Evolutionary conservation across 169 alveolate species (phyloP).

Genomic region (Toxoplasma gondii): DNA sequence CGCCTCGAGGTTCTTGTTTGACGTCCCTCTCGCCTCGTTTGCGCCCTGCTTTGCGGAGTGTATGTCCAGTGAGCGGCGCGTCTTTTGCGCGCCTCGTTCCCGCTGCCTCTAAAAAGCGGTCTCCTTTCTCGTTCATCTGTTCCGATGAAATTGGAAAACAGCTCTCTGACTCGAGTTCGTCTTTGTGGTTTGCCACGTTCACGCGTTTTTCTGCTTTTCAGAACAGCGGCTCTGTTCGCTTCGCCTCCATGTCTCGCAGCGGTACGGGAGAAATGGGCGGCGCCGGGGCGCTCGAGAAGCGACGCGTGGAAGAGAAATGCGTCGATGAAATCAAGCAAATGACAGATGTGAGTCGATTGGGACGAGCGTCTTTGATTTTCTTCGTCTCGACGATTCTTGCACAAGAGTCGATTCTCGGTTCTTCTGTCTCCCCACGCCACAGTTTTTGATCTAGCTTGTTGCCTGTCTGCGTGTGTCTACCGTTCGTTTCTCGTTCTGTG

Average conservation of each 20-base stretch:
- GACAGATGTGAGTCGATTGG: constrained; percentile 19
- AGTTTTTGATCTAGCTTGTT: no score
- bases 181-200: no score
- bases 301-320: constrained; percentile 54
- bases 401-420: no score
- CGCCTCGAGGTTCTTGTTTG: no score
- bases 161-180: no score
- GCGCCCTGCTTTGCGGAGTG: no score
- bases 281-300: constrained; percentile 30
- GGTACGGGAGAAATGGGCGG: not conserved
- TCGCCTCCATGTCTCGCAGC: constrained; percentile 37
- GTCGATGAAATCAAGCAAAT: constrained; percentile 29
- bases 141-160: no score
- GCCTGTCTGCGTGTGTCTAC: no score
- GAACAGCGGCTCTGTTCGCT: constrained; percentile 46
- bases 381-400: not conserved
- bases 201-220: not conserved
- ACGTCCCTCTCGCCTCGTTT: no score
- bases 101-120: not conserved
- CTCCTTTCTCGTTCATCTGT: not conserved
- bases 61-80: not conserved
- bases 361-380: not conserved
- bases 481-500: no score
- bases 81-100: not conserved
- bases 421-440: no score